Base-by-base conservation (phyloP, 441 rosid genomes). In the Adansonia madagascariensis region DNA sequence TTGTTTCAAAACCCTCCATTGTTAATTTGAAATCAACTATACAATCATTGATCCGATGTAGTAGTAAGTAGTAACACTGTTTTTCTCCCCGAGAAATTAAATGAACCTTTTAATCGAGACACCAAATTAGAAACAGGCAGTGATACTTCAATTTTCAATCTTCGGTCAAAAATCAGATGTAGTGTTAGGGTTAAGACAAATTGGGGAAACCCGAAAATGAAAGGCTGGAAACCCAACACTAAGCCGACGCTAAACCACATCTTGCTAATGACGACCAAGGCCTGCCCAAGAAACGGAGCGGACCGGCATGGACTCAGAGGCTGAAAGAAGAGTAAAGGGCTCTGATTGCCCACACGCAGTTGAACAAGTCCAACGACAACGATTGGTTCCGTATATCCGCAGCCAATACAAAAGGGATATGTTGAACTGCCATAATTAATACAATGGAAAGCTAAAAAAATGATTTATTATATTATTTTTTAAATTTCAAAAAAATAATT, bases 301-400 rank as follows among this genome's bases (percentile, higher is more conserved):
- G 91, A 27, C 1, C 31, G 31, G 2, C 89, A 20, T 95, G 98
- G 98, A 90, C 92, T 77, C 91, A 87, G 89, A 88, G 98, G 88
- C 91, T 95, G 43, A 93, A 95, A 82, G 98, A 95, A 75, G 98
- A 95, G 88, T 95, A 95, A 92, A 93, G 85, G 81, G 83, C 98
- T 74, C 80, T 95, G 84, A 95, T 95, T 78, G 92, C 94, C 49
- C 92, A 93, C 76, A 95, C 98, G 3, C 98, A 95, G 84, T 93
- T 95, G 99, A 95, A 93, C 92, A 95, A 95, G 83, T 95, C 97
- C 74, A 95, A 93, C 74, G 99, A 95, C 80, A 95, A 93, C 70
- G 98, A 95, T 84, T 95, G 99, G 98, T 95, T 95, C 83, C 93
- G 95, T 49, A 95, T 95, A 89, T 86, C 96, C 60, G 96, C 98